Conservation (phyloP, 2,329 filamentous ascomycete genomes). For the Chaetomium olivaceum region DNA sequence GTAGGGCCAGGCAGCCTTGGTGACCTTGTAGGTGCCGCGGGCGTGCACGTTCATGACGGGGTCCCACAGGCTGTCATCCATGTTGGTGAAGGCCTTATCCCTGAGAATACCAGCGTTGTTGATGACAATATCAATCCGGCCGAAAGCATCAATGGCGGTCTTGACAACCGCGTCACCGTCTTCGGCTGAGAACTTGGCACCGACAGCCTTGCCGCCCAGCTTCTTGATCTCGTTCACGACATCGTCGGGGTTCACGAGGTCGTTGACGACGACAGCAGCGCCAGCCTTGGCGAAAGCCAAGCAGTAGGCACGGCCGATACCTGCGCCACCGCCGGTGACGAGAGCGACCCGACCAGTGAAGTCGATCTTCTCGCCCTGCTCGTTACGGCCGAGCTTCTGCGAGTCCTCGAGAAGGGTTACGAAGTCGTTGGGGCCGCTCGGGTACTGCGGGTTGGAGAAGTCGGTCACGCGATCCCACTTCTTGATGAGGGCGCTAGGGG, state of each 20-base stretch:
- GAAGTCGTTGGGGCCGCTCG: constrained; percentile 84
- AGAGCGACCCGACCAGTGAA: constrained; percentile 85
- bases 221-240: constrained; percentile 93
- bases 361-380: constrained; percentile 70
- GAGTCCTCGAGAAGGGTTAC: constrained; percentile 82
- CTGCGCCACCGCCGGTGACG: constrained; percentile 84
- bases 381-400: constrained; percentile 72
- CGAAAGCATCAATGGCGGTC: constrained; percentile 88
- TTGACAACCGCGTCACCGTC: constrained; percentile 91
- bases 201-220: constrained; percentile 82
- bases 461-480: constrained; percentile 88
- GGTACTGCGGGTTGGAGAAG: constrained; percentile 82
- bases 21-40: constrained; percentile 91
- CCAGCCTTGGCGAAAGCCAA: constrained; percentile 80
- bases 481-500: constrained; percentile 80
- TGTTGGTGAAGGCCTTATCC: constrained; percentile 97
- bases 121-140: constrained; percentile 90
- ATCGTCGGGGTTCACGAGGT: constrained; percentile 86
- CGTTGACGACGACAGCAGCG: constrained; percentile 89
- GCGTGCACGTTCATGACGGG: constrained; percentile 90
- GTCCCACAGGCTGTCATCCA: constrained; percentile 94
- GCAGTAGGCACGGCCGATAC: constrained; percentile 86
- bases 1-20: constrained; percentile 96
- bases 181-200: constrained; percentile 90
- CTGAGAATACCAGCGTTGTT: constrained; percentile 98